These are phyloP conservation scores for Globisporangium iwayamae DNA, from an alignment of 352 stramenopile species.

Conservation along the genomic window DNA sequence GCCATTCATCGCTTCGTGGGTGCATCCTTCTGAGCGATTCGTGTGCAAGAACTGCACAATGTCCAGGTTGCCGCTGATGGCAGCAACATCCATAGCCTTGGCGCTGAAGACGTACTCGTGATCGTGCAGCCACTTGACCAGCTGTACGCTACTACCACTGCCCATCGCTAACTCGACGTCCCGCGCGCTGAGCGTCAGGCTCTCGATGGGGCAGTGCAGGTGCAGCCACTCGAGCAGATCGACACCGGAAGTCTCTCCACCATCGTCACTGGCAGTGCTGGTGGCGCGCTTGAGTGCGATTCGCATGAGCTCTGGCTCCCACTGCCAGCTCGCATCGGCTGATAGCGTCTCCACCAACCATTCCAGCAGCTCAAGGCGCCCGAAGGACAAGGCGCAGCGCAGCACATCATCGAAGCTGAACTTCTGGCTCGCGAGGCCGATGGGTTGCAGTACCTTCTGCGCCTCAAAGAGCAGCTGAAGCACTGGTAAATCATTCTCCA, in stretches of 20 bases:
- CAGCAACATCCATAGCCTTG: slow-evolving; percentile 16
- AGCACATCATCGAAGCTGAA: slow-evolving; percentile 6
- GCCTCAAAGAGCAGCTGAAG: slow-evolving; percentile 6
- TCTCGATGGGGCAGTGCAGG: neutral
- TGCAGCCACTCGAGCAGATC: slow-evolving; percentile 13
- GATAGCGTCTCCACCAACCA: slow-evolving; percentile 9
- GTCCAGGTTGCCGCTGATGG: slow-evolving; percentile 6
- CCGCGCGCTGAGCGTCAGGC: neutral
- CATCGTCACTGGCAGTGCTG: neutral
- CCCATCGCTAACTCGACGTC: slow-evolving; percentile 1
- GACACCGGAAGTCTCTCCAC: neutral
- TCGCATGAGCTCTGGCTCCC: slow-evolving; percentile 9
- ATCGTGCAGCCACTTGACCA: slow-evolving; percentile 9
- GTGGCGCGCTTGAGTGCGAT: slow-evolving; percentile 2
- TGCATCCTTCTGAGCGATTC: slow-evolving; percentile 13
- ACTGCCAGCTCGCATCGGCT: neutral
- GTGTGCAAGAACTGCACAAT: slow-evolving; percentile 15
- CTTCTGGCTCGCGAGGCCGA: neutral
- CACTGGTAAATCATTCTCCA: slow-evolving; percentile 6
- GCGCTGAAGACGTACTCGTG: slow-evolving; percentile 9
- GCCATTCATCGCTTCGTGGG: slow-evolving; percentile 8
- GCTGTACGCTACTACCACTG: neutral
- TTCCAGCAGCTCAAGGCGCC: slow-evolving; percentile 3
- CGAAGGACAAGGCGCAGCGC: slow-evolving; percentile 2
- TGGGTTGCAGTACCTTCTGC: neutral